Percentiles rank a stretch among this genome's conserved stretches.
These are phyloP conservation scores for Parastagonospora nodorum DNA, from an alignment of 2,329 filamentous ascomycete species.

Conservation along the genomic window DNA sequence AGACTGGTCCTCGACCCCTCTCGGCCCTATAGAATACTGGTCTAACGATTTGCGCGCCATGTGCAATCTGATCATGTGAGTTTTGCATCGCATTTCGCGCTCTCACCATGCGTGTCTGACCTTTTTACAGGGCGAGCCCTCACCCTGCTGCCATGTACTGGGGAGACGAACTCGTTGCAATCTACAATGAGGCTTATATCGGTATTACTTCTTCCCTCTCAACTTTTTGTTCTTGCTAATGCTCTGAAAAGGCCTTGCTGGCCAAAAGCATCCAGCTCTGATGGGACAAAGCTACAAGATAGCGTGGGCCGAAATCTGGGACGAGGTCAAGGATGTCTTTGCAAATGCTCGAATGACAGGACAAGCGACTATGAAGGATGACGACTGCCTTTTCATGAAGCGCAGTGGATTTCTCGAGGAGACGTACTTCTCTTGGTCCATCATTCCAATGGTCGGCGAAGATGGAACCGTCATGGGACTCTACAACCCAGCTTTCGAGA, in stretches of 20 bases:
- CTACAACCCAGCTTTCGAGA: conserved; percentile 82
- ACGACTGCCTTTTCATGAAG: conserved; percentile 75
- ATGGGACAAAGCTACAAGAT: conserved; percentile 75
- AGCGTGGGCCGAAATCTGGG: conserved; percentile 77
- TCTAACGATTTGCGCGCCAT: conserved; percentile 72
- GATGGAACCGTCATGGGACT: conserved; percentile 76
- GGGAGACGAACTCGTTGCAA: conserved; percentile 70
- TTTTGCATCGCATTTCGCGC: not conserved
- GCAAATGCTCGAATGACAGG: conserved; percentile 69
- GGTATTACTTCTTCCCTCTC: conserved; percentile 16
- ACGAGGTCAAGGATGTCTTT: conserved; percentile 71
- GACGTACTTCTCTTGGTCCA: conserved; percentile 81
- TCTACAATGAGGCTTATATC: conserved; percentile 75
- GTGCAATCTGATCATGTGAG: conserved; percentile 77
- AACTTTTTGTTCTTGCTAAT: conserved; percentile 1
- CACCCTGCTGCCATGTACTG: conserved; percentile 76
- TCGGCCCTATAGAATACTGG: conserved; percentile 80
- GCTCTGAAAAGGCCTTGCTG: conserved; percentile 59
- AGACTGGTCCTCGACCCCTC: conserved; percentile 73
- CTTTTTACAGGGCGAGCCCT: conserved; percentile 38
- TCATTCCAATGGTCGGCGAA: conserved; percentile 75
- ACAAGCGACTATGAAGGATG: conserved; percentile 82
- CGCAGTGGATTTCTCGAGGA: conserved; percentile 76
- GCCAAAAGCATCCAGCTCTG: conserved; percentile 74
- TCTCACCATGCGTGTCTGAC: not conserved